Percentiles rank a stretch among this genome's conserved stretches.
These are phyloP conservation scores for Jatropha multifida DNA, from an alignment of 441 rosid genomes.

Conservation along the genomic window DNA sequence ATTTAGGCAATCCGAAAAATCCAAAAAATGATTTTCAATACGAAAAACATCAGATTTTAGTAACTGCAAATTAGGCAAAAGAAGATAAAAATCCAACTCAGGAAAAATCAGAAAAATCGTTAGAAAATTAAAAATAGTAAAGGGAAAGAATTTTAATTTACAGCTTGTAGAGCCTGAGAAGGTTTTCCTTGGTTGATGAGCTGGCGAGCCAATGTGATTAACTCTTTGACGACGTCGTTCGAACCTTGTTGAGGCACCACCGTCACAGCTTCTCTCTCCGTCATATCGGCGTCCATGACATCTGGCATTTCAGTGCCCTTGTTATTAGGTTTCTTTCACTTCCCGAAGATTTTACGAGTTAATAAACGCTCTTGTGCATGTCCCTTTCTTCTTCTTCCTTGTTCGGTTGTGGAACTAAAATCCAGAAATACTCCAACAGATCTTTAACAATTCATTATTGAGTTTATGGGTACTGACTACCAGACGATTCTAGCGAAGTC, in stretches of 20 bases:
- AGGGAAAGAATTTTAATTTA: slow-evolving; percentile 22
- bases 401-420: too few species aligned
- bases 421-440: not conserved
- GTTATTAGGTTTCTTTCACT: not conserved
- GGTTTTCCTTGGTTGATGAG: slow-evolving; percentile 79
- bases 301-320: not conserved
- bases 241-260: slow-evolving; percentile 22
- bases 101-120: not conserved
- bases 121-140: not conserved
- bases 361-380: not conserved
- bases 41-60: not conserved
- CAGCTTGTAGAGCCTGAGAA: slow-evolving; percentile 92
- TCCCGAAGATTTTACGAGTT: not conserved
- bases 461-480: not conserved
- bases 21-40: not conserved
- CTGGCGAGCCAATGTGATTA: slow-evolving; percentile 68
- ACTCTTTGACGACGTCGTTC: slow-evolving; percentile 34
- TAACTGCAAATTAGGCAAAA: not conserved
- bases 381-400: not conserved
- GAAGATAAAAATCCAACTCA: not conserved
- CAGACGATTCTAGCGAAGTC: slow-evolving; percentile 17
- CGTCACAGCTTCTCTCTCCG: slow-evolving; percentile 39
- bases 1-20: not conserved
- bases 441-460: too few species aligned
- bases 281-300: slow-evolving; percentile 59